Conservation (phyloP, 1,139 yeast species). For the Yamadazyma songkhlaensis region DNA sequence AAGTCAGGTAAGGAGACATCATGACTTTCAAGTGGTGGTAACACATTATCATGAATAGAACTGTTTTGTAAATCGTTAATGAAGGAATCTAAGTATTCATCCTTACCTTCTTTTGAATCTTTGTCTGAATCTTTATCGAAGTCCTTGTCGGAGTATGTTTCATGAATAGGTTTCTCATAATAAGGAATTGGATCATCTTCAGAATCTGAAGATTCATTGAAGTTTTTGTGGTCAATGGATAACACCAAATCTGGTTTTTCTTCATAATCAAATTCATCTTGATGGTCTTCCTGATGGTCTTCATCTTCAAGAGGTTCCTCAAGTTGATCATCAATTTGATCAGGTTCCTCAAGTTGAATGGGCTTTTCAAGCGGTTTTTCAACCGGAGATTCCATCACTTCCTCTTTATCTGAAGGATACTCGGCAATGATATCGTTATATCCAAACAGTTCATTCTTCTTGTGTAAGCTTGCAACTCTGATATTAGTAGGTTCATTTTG, state of each 20-base stretch:
- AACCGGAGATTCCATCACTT: too few relatives aligned
- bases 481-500: conserved; percentile 37
- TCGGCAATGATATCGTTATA: conserved; percentile 9
- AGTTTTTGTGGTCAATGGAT: conserved; percentile 14
- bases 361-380: too few relatives aligned
- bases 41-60: conserved; percentile 15
- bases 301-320: too few relatives aligned
- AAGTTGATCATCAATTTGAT: neutral
- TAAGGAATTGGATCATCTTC: conserved; percentile 17
- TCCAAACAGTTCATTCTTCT: conserved; percentile 4
- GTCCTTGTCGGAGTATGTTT: neutral
- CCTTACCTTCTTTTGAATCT: conserved; percentile 4
- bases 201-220: conserved; percentile 10
- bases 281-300: too few relatives aligned
- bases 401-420: conserved; percentile 1
- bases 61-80: conserved; percentile 34
- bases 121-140: too few relatives aligned
- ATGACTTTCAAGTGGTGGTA: conserved; percentile 24
- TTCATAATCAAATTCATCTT: too few relatives aligned
- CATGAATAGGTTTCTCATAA: conserved; percentile 11
- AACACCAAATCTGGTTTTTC: conserved; percentile 10
- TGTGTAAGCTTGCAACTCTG: conserved; percentile 13
- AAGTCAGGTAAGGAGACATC: conserved; percentile 28
- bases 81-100: conserved; percentile 31
- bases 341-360: neutral